Base-by-base conservation (phyloP, 495 filamentous ascomycete species). In the Hyphodiscus hymeniophilus region DNA sequence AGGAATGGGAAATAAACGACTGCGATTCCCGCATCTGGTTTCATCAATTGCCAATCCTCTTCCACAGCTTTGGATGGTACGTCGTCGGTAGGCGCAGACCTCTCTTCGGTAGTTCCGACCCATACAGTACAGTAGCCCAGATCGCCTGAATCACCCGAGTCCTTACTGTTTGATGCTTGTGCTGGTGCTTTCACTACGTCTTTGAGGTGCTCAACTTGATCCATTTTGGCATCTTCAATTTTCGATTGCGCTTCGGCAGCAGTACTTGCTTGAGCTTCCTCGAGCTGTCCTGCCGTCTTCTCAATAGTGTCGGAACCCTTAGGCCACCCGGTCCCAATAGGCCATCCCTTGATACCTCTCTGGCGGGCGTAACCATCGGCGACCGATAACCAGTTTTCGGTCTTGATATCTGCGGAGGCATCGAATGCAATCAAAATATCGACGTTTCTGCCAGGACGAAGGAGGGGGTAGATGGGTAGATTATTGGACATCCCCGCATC, bases 401-500 rank as follows among this genome's bases (percentile, higher is more conserved):
- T 82, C 57, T 84, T 84, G 43, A 89, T 81, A 48, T 94, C 87
- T 26, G 88, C 85, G 5, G 81, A 86, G 1, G 84, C 84, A 61
- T 95, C 88, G 55, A 95, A 94, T 15, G 86, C 84, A 18, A 98
- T 76, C n/a, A 98, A 69, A 33, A 98, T 75, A 56, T 98, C 92
- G 15, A 97, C 80, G 53, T 92, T 79, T 22, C 92, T 74, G 3
- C 88, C 90, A 0, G 85, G 87, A 16, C 92, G 77, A 20, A 98
- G 80, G 5, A 97, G 74, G 0, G 92, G 92, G 63, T 98, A 98
- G 22, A 95, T 86, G 3, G 92, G 91, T 3, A 98, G 73, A 56
- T 98, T 98, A 61, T 97, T 97, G 42, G 84, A 89, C 90, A 98
- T 98, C 11, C 92, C 92, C 5, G 92, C 88, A 66, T 98, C 92